Evolutionary conservation across 805 yeast genomes (phyloP), one percentile per base, ranked within the genome.

Genomic region (Saccharomycopsis lassenensis): DNA sequence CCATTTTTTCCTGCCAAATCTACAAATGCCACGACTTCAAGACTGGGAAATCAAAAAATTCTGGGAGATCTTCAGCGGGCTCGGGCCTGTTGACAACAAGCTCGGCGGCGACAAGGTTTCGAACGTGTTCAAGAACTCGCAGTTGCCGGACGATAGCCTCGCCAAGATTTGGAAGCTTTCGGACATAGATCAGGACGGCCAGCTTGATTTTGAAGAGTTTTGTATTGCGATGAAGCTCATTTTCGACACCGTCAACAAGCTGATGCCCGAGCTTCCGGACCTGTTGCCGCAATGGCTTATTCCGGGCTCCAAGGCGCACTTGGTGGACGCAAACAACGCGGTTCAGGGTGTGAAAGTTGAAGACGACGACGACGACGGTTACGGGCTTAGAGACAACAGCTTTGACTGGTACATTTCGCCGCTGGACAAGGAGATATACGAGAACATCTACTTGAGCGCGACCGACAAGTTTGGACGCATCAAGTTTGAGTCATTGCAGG

Each of bases 331-430:
- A 24, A 83, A 85, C 55, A 65, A 63, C 43, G 91, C 94, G 10
- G 37, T 37, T 2, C 24, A 16, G 3, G 33, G 36, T 4, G 77
- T 66, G 45, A 83, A 77, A 31, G 87, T 16, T 17, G 56, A 51
- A 37, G 64, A 59, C 41, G 63, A 56, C 40, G 74, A 72, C 36
- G 80, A 69, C 45, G 85, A 78, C 33, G 89, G 79, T 29, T 74
- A 76, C 27, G 71, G 73, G 16, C 54, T 67, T 21, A 58, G 74
- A 34, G 65, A 76, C 30, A 67, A 74, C 25, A 83, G 77, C 49
- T 84, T 91, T 52, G 95, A 87, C 54, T 91, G 98, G 98, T 91
- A 91, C 59, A 86, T 91, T 46, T 76, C 95, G 3, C 97, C 96
- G 16, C 69, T 76, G 7, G 97, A 91, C 51, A 74, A 77, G 51